Base-by-base conservation (phyloP, 441 rosid genomes). In the Brassica hybrid region DNA sequence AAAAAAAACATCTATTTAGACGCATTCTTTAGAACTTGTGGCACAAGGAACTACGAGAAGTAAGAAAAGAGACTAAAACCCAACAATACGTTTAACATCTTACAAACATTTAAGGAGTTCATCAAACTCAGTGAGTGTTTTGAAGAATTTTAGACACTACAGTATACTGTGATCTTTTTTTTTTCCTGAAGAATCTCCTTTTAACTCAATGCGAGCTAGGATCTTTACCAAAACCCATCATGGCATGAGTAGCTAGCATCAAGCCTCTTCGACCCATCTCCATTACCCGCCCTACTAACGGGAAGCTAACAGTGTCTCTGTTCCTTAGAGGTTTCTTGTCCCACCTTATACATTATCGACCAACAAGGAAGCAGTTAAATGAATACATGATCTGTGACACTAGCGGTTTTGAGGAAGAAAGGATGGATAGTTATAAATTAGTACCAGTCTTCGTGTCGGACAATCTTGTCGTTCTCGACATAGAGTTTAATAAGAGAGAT, bases 201-300 rank as follows among this genome's bases (percentile, higher is more conserved):
- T 3, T 2, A 23, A n/a, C 65, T 66, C 67, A 41, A 12, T 81
- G 87, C 7, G 60, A 17, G 5, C 77, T 41, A 6, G 88, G 91
- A 78, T 94, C 98, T 85, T 89, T 92, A 66, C 97, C 97, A 68
- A 92, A 92, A 43, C 94, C 85, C 98, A 90, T 94, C 88, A 92
- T 79, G 71, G 91, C 96, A 87, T 92, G 98, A 57, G 98, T 90
- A 0, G 84, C 94, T 66, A 92, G 69, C 98, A 94, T 90, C 6
- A 91, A 91, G 63, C 94, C 96, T 83, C 94, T 82, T 62, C 94
- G 88, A 74, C 85, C 75, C 30, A 78, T 77, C 85, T 94, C 95
- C 84, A 85, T 63, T 10, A 76, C 65, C 18, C 84, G 83, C 18
- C 98, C 98, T 6, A 85, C 83, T 60, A 88, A 25, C 1, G 96